phyloP scores from a whole-genome alignment of 495 filamentous ascomycete genomes.

The Podospora pseudocomata region DNA sequence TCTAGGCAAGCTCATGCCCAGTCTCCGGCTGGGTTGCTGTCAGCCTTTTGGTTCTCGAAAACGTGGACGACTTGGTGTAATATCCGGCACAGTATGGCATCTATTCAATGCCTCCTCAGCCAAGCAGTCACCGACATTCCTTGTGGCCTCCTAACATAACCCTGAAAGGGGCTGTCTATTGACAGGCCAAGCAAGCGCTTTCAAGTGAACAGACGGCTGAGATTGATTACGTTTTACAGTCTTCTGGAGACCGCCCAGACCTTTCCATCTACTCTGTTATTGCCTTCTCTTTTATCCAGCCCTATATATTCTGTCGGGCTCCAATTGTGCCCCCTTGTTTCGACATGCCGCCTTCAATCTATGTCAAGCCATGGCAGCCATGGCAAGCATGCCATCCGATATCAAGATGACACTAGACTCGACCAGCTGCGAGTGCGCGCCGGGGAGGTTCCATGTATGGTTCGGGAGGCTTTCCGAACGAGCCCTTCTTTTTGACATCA shows the following conservation, averaged over 20 bases:
- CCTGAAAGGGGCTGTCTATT: not conserved
- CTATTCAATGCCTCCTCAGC: not conserved
- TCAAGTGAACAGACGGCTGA: not conserved
- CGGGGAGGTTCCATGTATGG: not conserved
- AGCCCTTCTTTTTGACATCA: not conserved
- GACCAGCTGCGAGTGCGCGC: not conserved
- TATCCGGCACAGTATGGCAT: not conserved
- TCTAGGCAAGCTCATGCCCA: not conserved
- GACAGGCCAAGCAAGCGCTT: not conserved
- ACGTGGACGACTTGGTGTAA: not conserved
- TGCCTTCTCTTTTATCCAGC: conserved; percentile 1
- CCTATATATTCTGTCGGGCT: not conserved
- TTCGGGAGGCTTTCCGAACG: not conserved
- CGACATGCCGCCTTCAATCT: not conserved
- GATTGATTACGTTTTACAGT: not conserved
- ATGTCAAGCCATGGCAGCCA: not conserved
- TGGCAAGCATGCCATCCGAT: not conserved
- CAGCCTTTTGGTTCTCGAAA: not conserved
- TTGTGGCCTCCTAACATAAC: not conserved
- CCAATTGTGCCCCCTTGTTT: not conserved
- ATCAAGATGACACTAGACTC: not conserved
- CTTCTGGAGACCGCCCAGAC: not conserved
- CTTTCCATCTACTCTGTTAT: not conserved
- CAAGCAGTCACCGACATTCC: not conserved
- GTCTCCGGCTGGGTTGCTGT: not conserved